These are phyloP conservation scores for Starmerella roubikii DNA, from an alignment of 805 yeast species.

Conservation along the genomic window DNA sequence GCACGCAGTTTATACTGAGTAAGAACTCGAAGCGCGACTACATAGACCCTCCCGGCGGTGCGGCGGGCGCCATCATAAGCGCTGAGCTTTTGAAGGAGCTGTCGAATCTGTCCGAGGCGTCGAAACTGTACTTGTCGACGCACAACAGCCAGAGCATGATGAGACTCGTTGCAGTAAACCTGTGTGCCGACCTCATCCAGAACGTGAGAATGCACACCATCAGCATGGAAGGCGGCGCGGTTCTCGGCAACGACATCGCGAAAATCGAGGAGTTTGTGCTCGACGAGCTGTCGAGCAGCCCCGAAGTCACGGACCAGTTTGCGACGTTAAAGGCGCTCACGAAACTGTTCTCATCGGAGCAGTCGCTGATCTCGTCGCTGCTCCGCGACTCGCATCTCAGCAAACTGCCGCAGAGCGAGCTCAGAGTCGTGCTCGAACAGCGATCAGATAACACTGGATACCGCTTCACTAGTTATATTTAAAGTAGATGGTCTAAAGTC, in stretches of 20 bases:
- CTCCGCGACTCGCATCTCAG: constrained; percentile 71
- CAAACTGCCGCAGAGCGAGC: constrained; percentile 39
- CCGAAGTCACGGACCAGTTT: constrained; percentile 46
- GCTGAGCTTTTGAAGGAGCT: constrained; percentile 43
- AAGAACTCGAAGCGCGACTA: constrained; percentile 71
- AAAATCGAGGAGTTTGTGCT: constrained; percentile 50
- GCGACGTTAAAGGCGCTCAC: constrained; percentile 68
- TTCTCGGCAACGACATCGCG: constrained; percentile 69
- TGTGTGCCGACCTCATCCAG: constrained; percentile 45
- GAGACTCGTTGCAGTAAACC: constrained; percentile 42
- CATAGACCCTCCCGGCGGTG: constrained; percentile 10
- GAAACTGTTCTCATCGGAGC: constrained; percentile 71
- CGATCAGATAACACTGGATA: constrained; percentile 19
- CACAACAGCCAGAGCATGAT: constrained; percentile 41
- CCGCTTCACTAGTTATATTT: too few relatives aligned
- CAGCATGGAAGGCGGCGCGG: constrained; percentile 68
- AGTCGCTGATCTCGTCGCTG: constrained; percentile 61
- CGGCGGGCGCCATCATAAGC: constrained; percentile 27
- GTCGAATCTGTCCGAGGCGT: constrained; percentile 30
- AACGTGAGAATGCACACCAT: constrained; percentile 69
- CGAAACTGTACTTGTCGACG: constrained; percentile 30
- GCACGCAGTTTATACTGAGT: constrained; percentile 38
- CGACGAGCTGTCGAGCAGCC: constrained; percentile 49
- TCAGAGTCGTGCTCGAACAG: constrained; percentile 14
- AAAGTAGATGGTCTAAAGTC: too few relatives aligned